phyloP scores from a whole-genome alignment of 164 flowering plant species.

The Nelumbo lutea region DNA sequence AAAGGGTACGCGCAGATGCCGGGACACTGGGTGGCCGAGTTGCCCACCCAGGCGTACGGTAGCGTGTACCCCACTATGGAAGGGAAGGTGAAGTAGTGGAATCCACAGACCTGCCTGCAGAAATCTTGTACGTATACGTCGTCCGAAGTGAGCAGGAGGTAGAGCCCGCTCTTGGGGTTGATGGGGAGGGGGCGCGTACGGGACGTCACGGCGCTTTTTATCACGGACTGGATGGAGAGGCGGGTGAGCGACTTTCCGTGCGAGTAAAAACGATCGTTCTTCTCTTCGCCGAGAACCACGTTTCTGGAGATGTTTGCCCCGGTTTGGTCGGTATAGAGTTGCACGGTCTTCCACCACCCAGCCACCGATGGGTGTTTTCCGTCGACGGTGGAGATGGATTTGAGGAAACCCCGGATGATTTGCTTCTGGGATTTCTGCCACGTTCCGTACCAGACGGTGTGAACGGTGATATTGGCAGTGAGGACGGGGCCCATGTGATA shows the following conservation, averaged over 20 bases:
- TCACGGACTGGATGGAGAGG: constrained; percentile 50
- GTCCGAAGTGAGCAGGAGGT: constrained; percentile 49
- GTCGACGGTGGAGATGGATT: constrained; percentile 15
- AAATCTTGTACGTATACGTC: constrained; percentile 65
- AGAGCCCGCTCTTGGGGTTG: constrained; percentile 43
- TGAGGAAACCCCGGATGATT: neutral
- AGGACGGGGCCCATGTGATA: constrained; percentile 1
- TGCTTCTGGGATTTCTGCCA: neutral
- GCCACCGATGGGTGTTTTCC: constrained; percentile 42
- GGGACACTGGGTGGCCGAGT: constrained; percentile 51
- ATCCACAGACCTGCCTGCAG: constrained; percentile 56
- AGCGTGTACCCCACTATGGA: constrained; percentile 17
- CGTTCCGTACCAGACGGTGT: neutral
- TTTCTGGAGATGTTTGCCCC: constrained; percentile 48
- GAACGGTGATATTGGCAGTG: neutral
- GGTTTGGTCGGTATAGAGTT: constrained; percentile 50
- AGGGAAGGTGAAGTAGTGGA: constrained; percentile 72
- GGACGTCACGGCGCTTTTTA: constrained; percentile 47
- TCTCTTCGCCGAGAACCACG: constrained; percentile 43
- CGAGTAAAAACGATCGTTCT: constrained; percentile 61
- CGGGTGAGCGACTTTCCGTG: constrained; percentile 61
- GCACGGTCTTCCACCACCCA: constrained; percentile 50
- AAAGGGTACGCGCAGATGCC: constrained; percentile 29
- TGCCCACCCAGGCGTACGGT: constrained; percentile 78
- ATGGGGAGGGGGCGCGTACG: constrained; percentile 45